These are phyloP conservation scores for Cercospora canescens DNA, from an alignment of 2,329 filamentous ascomycete genomes.

Conservation along the genomic window DNA sequence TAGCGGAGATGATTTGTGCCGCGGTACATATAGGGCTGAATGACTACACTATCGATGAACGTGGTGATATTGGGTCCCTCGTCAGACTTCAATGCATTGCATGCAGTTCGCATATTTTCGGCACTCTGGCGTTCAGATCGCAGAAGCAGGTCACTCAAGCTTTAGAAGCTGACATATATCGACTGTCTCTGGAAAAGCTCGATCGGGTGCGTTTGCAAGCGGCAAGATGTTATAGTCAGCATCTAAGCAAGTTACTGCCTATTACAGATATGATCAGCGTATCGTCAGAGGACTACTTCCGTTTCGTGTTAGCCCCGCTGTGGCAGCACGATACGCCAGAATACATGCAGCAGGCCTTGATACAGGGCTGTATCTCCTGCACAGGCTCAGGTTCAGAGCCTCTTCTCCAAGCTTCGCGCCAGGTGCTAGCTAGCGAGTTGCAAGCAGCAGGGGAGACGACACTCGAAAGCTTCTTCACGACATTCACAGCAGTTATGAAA, in stretches of 20 bases:
- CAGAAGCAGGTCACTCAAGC: conserved; percentile 2
- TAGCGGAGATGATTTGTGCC: conserved; percentile 27
- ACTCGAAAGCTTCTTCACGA: conserved; percentile 23
- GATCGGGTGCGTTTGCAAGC: conserved; percentile 77
- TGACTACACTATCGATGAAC: conserved; percentile 86
- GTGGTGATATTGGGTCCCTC: conserved; percentile 87
- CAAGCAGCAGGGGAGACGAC: conserved; percentile 11
- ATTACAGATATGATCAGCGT: conserved; percentile 26
- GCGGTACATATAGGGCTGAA: conserved; percentile 57
- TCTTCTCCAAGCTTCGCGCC: conserved; percentile 67
- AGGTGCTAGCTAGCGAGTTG: conserved; percentile 57
- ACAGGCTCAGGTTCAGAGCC: conserved; percentile 78
- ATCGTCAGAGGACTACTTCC: conserved; percentile 30
- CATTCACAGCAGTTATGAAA: conserved; percentile 27
- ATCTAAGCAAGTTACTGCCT: background rate
- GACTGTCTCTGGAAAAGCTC: conserved; percentile 83
- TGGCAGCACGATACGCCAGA: background rate
- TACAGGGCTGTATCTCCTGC: conserved; percentile 70
- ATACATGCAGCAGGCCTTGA: conserved; percentile 48
- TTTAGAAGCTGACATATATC: conserved; percentile 45
- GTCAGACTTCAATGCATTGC: conserved; percentile 78
- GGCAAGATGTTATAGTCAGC: conserved; percentile 44
- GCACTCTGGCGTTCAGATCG: background rate
- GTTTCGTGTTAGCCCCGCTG: conserved; percentile 21
- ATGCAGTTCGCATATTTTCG: conserved; percentile 47